Evolutionary conservation across 2,329 filamentous ascomycete genomes (phyloP).

Genomic region (Lecanicillium sp.): DNA sequence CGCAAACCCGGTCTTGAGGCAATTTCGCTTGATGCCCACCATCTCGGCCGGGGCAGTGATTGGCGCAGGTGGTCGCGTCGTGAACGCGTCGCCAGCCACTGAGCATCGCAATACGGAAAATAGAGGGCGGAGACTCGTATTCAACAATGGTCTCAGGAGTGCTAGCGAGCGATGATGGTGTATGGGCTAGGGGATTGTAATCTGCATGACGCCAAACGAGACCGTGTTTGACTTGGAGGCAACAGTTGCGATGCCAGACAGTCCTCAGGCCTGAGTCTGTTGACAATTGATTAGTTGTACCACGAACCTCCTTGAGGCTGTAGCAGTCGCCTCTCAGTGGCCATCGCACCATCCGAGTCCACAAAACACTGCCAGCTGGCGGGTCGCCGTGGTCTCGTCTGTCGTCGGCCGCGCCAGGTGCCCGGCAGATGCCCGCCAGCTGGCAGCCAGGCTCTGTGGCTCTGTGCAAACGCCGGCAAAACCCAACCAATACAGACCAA

Average conservation of each 20-base stretch:
- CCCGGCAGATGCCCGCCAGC: not conserved
- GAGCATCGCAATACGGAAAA: too few relatives aligned
- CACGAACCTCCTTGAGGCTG: not conserved
- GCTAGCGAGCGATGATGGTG: too few relatives aligned
- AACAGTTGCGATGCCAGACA: too few relatives aligned
- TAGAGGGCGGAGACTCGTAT: too few relatives aligned
- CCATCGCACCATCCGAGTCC: not conserved
- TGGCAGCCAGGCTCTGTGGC: too few relatives aligned
- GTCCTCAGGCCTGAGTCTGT: too few relatives aligned
- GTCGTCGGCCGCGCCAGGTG: not conserved
- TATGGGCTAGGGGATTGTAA: too few relatives aligned
- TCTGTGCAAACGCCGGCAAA: too few relatives aligned
- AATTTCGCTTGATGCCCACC: constrained; percentile 7
- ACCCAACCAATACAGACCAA: too few relatives aligned
- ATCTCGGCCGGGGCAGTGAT: not conserved
- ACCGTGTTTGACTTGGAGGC: too few relatives aligned
- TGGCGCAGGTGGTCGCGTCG: constrained; percentile 1
- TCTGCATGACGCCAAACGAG: too few relatives aligned
- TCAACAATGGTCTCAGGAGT: too few relatives aligned
- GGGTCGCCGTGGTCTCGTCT: not conserved
- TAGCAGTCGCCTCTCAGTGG: not conserved
- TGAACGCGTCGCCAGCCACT: not conserved
- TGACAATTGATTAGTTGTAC: not conserved
- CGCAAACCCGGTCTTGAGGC: not conserved
- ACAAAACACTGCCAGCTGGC: not conserved